These are phyloP conservation scores for Podospora pseudoanserina DNA, from an alignment of 495 filamentous ascomycete species.

Conservation along the genomic window DNA sequence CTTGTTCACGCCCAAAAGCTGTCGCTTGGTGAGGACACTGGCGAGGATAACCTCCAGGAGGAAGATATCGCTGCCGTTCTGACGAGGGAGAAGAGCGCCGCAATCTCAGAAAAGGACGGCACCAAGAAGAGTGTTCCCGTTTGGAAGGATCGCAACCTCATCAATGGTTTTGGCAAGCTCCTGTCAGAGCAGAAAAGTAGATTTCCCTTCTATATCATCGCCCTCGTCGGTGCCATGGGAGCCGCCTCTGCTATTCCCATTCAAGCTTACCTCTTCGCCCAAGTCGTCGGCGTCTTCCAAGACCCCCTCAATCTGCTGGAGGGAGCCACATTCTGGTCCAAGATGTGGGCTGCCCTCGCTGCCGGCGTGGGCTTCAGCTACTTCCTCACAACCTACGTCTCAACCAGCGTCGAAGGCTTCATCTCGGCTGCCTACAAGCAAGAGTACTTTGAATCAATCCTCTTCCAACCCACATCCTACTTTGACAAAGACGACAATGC, in stretches of 20 bases:
- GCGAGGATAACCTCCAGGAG: constrained; percentile 30
- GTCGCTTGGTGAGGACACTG: constrained; percentile 34
- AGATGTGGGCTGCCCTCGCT: constrained; percentile 48
- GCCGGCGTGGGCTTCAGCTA: constrained; percentile 39
- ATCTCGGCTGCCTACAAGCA: constrained; percentile 51
- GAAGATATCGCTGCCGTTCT: constrained; percentile 41
- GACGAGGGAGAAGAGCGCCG: constrained; percentile 47
- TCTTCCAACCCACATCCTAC: constrained; percentile 57
- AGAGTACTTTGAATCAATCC: constrained; percentile 56
- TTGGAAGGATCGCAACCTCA: constrained; percentile 37
- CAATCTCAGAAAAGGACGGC: constrained; percentile 30
- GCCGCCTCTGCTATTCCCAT: constrained; percentile 40
- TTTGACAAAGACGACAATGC: constrained; percentile 63
- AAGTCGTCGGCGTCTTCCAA: constrained; percentile 42
- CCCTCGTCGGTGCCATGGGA: constrained; percentile 36
- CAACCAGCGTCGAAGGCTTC: constrained; percentile 38
- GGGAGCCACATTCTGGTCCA: constrained; percentile 43
- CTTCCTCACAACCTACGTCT: constrained; percentile 34
- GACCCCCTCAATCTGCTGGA: constrained; percentile 22
- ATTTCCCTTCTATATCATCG: constrained; percentile 37
- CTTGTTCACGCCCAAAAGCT: constrained; percentile 53
- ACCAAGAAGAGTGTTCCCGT: constrained; percentile 17
- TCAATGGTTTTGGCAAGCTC: constrained; percentile 48
- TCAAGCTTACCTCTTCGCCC: constrained; percentile 45
- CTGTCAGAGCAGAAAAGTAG: constrained; percentile 42